phyloP scores from a whole-genome alignment of 768 basidiomycete genomes.

The Fomitopsis pulvina region DNA sequence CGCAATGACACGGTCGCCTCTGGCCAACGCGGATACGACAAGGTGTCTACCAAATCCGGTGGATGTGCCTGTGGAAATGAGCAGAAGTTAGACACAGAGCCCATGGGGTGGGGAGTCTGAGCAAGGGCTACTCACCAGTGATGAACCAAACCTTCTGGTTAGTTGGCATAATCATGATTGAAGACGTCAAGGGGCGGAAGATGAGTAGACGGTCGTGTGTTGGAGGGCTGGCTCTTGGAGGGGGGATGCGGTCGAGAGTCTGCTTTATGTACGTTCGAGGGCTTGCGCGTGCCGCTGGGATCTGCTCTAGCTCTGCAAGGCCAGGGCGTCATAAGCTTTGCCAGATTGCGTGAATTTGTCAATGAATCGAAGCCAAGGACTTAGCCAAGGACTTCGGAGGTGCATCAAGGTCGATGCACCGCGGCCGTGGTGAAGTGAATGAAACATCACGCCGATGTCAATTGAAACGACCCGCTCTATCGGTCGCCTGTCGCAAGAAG shows the following conservation, averaged over 20 bases:
- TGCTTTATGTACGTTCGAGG: no score
- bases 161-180: not conserved
- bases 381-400: no score
- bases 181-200: not conserved
- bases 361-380: no score
- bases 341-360: no score
- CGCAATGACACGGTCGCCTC: conserved; percentile 44
- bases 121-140: conserved; percentile 20
- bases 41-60: conserved; percentile 36
- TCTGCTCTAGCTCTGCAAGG: no score
- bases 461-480: no score
- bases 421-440: not conserved
- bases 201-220: no score
- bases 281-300: no score
- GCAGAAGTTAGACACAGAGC: not conserved
- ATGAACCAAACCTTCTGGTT: conserved; percentile 27
- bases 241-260: no score
- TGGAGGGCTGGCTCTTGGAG: no score
- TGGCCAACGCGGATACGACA: conserved; percentile 32
- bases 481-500: no score
- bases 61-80: conserved; percentile 17
- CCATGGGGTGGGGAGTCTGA: not conserved
- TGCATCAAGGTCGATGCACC: not conserved
- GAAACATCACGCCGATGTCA: not conserved
- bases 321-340: no score